Evolutionary conservation across 2,329 filamentous ascomycete species (phyloP).

Genomic region (Aspergillus ruber): DNA sequence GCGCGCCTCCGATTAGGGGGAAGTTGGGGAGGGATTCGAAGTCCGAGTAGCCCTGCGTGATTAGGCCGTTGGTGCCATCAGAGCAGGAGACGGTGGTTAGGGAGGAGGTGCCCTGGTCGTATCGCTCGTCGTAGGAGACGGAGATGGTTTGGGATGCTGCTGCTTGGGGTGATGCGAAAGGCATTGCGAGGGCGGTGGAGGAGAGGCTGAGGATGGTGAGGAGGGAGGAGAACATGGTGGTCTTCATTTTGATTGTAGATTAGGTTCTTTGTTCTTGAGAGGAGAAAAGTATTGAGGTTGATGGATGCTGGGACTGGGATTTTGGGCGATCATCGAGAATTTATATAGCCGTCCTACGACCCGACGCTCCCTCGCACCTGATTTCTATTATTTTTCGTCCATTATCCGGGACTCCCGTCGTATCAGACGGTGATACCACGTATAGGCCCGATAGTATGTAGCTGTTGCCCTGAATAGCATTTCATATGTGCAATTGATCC

Average conservation of each 20-base stretch:
- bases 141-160: conserved; percentile 19
- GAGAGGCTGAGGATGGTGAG: conserved; percentile 18
- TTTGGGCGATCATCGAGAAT: not conserved
- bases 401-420: not conserved
- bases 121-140: conserved; percentile 67
- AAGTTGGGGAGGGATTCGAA: conserved; percentile 42
- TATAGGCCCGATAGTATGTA: not conserved
- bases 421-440: not conserved
- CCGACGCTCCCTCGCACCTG: not conserved
- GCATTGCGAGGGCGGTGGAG: conserved; percentile 17
- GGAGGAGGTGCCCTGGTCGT: conserved; percentile 55
- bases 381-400: not conserved
- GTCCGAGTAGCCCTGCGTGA: conserved; percentile 28
- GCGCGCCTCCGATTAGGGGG: conserved; percentile 45
- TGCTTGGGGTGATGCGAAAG: conserved; percentile 7
- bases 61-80: conserved; percentile 29
- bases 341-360: not conserved
- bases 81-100: conserved; percentile 48
- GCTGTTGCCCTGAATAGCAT: not conserved
- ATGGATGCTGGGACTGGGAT: not conserved
- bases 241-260: conserved; percentile 20
- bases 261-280: not conserved
- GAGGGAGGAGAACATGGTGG: conserved; percentile 9
- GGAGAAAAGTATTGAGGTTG: not conserved
- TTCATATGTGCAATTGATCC: not conserved